phyloP scores from a whole-genome alignment of 1,284 basidiomycete species.

The Rugosomyces carneus region DNA sequence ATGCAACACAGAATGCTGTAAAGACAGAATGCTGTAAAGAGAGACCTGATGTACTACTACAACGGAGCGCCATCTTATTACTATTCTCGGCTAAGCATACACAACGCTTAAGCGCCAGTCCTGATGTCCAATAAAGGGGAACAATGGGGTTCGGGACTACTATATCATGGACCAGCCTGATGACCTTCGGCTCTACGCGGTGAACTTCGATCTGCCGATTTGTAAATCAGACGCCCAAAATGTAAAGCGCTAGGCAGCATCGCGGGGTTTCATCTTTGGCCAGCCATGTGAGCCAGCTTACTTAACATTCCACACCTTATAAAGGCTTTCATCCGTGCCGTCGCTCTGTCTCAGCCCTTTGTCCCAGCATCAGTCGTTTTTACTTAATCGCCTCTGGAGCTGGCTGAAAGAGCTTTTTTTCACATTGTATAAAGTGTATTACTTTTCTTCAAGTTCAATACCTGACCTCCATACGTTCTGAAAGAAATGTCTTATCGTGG shows the following conservation, averaged over 20 bases:
- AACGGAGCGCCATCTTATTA: no score
- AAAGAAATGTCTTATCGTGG: conserved; percentile 25
- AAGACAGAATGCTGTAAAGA: neutral
- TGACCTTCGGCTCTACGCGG: neutral
- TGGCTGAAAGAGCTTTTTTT: conserved; percentile 13
- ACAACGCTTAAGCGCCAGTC: no score
- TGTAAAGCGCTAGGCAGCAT: neutral
- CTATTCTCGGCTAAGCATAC: no score
- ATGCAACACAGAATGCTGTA: neutral
- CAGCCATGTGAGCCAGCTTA: neutral
- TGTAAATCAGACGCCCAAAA: neutral
- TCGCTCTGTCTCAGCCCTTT: conserved; percentile 11
- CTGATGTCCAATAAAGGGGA: no score
- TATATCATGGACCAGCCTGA: neutral
- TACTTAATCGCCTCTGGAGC: no score
- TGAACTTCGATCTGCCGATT: neutral
- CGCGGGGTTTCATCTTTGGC: neutral
- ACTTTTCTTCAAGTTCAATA: neutral
- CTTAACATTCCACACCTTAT: neutral
- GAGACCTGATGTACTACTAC: neutral
- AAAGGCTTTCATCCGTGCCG: neutral
- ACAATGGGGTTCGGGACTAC: neutral
- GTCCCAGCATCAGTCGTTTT: conserved; percentile 13
- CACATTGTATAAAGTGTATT: neutral
- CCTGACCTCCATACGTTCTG: neutral